A percentile compares a stretch with the other conserved stretches of the same genome.
These are phyloP conservation scores for Penicillium parvum DNA, from an alignment of 495 filamentous ascomycete genomes.

Conservation along the genomic window DNA sequence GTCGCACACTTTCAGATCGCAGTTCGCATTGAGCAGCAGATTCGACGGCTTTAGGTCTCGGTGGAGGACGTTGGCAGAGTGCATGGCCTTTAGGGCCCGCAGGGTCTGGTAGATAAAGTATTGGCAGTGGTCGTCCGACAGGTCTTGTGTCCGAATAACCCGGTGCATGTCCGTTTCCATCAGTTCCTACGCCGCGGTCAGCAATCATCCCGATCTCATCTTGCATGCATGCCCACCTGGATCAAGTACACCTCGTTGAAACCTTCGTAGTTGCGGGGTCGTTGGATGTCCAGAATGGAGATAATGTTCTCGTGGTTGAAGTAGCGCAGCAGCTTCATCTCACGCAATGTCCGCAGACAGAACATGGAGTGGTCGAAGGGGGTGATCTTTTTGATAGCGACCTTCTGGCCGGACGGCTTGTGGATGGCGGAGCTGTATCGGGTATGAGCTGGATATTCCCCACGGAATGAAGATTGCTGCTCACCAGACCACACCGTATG, in stretches of 20 bases:
- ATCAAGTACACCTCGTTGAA: conserved; percentile 99
- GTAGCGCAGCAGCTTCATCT: conserved; percentile 99
- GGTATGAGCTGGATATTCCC: conserved; percentile 15
- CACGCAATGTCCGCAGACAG: conserved; percentile 91
- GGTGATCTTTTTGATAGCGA: conserved; percentile 99
- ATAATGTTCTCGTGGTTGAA: conserved; percentile 99
- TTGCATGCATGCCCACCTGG: conserved; percentile 69
- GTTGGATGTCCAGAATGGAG: conserved; percentile 98
- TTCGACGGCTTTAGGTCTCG: conserved; percentile 98
- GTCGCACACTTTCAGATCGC: conserved; percentile 97
- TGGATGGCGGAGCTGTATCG: conserved; percentile 85
- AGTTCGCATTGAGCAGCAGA: conserved; percentile 95
- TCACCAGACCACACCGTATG: conserved; percentile 98
- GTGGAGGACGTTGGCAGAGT: conserved; percentile 97
- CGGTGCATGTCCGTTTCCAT: conserved; percentile 99
- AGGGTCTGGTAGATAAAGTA: conserved; percentile 99
- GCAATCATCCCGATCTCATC: too few species aligned
- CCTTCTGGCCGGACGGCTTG: conserved; percentile 97
- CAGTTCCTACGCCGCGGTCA: too few species aligned
- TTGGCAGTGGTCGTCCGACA: conserved; percentile 98
- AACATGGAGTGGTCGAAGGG: conserved; percentile 99
- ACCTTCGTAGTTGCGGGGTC: conserved; percentile 89
- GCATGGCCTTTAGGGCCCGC: conserved; percentile 97
- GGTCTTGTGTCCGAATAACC: conserved; percentile 96
- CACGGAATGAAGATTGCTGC: conserved; percentile 18